These are phyloP conservation scores for Anisodus acutangulus DNA, from an alignment of 257 asterid species.

Conservation along the genomic window DNA sequence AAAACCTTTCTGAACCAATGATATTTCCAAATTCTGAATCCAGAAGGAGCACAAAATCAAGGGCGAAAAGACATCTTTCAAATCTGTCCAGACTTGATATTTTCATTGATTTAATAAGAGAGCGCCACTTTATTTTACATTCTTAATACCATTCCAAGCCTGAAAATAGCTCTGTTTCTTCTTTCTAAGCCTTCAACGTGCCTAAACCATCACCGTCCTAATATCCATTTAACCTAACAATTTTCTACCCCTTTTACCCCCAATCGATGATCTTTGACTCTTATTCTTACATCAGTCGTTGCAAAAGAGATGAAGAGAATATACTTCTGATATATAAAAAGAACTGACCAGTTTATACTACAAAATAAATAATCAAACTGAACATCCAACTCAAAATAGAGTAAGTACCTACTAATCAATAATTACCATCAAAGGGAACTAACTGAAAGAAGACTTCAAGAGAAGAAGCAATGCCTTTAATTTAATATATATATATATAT, in stretches of 20 bases:
- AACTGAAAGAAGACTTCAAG: neutral
- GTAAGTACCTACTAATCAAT: constrained; percentile 20
- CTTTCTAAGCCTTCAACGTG: neutral
- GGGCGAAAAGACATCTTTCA: neutral
- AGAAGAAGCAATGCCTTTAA: constrained; percentile 11
- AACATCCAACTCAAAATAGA: constrained; percentile 5
- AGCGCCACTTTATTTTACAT: neutral
- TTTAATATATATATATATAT: neutral
- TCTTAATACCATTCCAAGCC: neutral
- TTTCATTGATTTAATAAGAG: neutral
- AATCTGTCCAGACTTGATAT: neutral
- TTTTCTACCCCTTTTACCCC: neutral
- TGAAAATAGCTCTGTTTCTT: neutral
- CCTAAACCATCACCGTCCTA: neutral
- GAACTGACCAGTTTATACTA: neutral
- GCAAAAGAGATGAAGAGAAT: neutral
- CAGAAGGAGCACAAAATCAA: neutral
- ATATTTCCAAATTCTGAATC: neutral
- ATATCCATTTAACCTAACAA: constrained; percentile 15
- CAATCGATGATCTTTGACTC: neutral
- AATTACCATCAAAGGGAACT: constrained; percentile 3
- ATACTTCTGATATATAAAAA: neutral
- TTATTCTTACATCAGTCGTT: constrained; percentile 13
- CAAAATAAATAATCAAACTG: neutral
- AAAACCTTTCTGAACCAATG: neutral